These are phyloP conservation scores for Diaporthe citri DNA, from an alignment of 2,329 filamentous ascomycete genomes.

Conservation along the genomic window DNA sequence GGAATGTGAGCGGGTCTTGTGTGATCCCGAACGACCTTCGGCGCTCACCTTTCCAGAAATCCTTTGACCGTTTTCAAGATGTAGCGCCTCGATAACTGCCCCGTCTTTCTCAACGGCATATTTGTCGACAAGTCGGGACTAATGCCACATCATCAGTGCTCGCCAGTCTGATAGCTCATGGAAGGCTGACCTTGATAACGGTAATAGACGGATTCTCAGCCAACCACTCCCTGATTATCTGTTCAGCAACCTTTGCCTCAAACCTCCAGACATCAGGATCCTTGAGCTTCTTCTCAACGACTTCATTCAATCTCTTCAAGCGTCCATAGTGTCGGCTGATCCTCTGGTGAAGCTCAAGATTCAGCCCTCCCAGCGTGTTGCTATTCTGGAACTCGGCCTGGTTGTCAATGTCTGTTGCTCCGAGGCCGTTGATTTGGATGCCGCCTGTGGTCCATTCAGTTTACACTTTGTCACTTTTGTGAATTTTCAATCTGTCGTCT, in stretches of 20 bases:
- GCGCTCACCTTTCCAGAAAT: neutral
- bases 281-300: neutral
- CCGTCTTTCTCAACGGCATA: neutral
- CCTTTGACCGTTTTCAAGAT: neutral
- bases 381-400: slow-evolving; percentile 6
- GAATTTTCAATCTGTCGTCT: neutral
- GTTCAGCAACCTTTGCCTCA: neutral
- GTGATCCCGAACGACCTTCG: no score
- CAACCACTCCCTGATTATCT: neutral
- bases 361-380: neutral
- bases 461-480: neutral
- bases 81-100: neutral
- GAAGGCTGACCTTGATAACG: neutral
- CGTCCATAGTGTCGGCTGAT: neutral
- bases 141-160: neutral
- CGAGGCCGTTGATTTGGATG: slow-evolving; percentile 4
- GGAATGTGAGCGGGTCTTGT: neutral
- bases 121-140: neutral
- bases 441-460: neutral
- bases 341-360: neutral
- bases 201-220: neutral
- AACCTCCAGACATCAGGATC: neutral
- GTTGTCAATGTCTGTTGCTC: neutral
- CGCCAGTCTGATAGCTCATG: neutral
- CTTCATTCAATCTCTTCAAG: neutral